A percentile compares a stretch with the other conserved stretches of the same genome.
Conservation (phyloP, 2,329 filamentous ascomycete species). For the Xylaria sp. region DNA sequence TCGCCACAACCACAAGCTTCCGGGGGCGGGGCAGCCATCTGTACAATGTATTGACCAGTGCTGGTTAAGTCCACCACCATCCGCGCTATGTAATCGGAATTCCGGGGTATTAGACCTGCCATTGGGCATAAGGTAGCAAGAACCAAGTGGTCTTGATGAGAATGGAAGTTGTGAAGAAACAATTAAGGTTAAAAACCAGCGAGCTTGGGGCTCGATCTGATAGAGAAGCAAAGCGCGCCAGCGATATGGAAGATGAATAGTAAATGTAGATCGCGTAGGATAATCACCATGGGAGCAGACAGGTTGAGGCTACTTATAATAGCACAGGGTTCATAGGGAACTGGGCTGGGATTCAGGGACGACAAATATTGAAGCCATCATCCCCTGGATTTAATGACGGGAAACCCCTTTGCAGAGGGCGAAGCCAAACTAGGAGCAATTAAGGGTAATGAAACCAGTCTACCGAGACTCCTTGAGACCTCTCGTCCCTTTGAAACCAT, state of each 20-base stretch:
- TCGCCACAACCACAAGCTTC: slow-evolving; percentile 33
- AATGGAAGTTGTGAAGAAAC: background rate
- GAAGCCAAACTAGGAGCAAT: background rate
- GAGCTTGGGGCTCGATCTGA: background rate
- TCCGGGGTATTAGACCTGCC: slow-evolving; percentile 6
- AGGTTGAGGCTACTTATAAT: slow-evolving; percentile 13
- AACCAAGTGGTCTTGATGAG: background rate
- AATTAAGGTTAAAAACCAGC: background rate
- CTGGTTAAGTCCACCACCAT: slow-evolving; percentile 31
- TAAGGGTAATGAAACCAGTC: background rate
- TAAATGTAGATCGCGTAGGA: background rate
- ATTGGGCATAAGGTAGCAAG: slow-evolving; percentile 8
- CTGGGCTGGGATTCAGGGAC: slow-evolving; percentile 4
- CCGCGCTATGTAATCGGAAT: slow-evolving; percentile 24
- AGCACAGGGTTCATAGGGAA: background rate
- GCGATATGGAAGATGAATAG: background rate
- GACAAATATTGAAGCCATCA: slow-evolving; percentile 17
- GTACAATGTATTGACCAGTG: slow-evolving; percentile 37
- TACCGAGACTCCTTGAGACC: background rate
- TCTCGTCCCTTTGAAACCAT: background rate
- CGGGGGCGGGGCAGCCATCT: slow-evolving; percentile 31
- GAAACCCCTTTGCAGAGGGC: background rate
- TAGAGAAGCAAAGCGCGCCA: background rate
- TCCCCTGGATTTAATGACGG: background rate
- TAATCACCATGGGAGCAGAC: background rate